Evolutionary conservation across 2,329 filamentous ascomycete species (phyloP).

Genomic region (Verticillium zaregamsianum): DNA sequence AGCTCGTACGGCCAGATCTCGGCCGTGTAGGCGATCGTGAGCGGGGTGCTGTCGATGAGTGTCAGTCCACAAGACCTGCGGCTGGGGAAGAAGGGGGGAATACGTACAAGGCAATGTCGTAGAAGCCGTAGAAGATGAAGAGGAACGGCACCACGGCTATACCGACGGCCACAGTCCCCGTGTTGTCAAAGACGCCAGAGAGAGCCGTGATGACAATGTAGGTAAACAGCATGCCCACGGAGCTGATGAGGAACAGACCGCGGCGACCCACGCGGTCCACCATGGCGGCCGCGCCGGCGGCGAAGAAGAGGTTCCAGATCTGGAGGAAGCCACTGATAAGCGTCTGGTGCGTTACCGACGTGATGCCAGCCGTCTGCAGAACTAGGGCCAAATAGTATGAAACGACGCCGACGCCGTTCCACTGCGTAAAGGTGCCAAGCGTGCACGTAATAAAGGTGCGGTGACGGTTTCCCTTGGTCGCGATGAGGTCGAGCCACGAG

Average conservation of each 20-base stretch:
- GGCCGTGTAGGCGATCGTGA: constrained; percentile 22
- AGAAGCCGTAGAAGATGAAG: constrained; percentile 20
- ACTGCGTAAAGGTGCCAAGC: constrained; percentile 23
- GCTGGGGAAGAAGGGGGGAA: neutral
- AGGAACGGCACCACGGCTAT: constrained; percentile 28
- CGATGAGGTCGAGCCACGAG: constrained; percentile 8
- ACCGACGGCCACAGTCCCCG: constrained; percentile 16
- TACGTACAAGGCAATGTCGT: neutral
- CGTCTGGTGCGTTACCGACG: constrained; percentile 28
- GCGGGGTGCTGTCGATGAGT: constrained; percentile 28
- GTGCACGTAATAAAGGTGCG: constrained; percentile 23
- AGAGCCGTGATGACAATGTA: constrained; percentile 10
- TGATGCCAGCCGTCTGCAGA: constrained; percentile 22
- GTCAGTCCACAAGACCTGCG: no score
- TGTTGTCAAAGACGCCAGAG: constrained; percentile 12
- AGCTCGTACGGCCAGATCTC: constrained; percentile 21
- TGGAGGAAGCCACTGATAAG: constrained; percentile 22
- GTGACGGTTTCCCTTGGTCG: constrained; percentile 22
- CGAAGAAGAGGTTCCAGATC: constrained; percentile 11
- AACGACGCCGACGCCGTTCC: constrained; percentile 26
- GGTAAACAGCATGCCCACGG: constrained; percentile 7
- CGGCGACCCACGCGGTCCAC: constrained; percentile 5
- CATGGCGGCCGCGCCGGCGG: constrained; percentile 7
- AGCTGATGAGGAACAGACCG: constrained; percentile 6
- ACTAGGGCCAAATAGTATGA: constrained; percentile 33